Evolutionary conservation across 495 filamentous ascomycete species (phyloP).

Genomic region (Aspergillus bertholletiae): DNA sequence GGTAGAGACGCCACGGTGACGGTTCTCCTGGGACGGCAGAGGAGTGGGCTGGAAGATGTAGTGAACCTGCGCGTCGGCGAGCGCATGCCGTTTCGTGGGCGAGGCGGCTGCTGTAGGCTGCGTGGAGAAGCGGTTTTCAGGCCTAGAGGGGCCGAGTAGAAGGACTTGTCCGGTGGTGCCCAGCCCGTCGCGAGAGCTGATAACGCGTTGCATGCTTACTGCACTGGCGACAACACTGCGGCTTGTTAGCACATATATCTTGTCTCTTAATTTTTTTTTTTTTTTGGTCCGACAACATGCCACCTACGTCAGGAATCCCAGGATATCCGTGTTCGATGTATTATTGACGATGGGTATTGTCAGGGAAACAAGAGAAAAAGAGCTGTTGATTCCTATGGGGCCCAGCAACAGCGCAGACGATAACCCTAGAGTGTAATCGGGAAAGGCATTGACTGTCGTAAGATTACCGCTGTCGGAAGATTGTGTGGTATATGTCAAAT

Average conservation of each 20-base stretch:
- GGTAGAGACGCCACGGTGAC: constrained; percentile 46
- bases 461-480: constrained; percentile 21
- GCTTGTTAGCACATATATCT: constrained; percentile 5
- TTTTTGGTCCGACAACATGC: not conserved
- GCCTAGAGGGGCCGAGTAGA: constrained; percentile 60
- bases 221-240: constrained; percentile 64
- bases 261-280: no score
- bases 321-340: constrained; percentile 50
- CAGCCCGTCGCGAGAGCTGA: constrained; percentile 62
- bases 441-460: constrained; percentile 32
- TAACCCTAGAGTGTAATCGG: constrained; percentile 46
- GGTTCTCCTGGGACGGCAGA: constrained; percentile 28
- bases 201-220: constrained; percentile 51
- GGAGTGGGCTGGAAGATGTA: constrained; percentile 41
- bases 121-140: constrained; percentile 59
- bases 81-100: constrained; percentile 5
- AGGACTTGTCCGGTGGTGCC: constrained; percentile 63
- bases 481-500: constrained; percentile 59
- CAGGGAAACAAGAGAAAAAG: constrained; percentile 73
- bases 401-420: constrained; percentile 60
- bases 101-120: constrained; percentile 21
- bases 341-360: constrained; percentile 72
- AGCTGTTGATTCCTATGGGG: constrained; percentile 62
- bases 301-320: constrained; percentile 62
- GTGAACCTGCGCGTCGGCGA: constrained; percentile 26